Base-by-base conservation (phyloP, 345 rosid species). In the Hypericum perforatum region DNA sequence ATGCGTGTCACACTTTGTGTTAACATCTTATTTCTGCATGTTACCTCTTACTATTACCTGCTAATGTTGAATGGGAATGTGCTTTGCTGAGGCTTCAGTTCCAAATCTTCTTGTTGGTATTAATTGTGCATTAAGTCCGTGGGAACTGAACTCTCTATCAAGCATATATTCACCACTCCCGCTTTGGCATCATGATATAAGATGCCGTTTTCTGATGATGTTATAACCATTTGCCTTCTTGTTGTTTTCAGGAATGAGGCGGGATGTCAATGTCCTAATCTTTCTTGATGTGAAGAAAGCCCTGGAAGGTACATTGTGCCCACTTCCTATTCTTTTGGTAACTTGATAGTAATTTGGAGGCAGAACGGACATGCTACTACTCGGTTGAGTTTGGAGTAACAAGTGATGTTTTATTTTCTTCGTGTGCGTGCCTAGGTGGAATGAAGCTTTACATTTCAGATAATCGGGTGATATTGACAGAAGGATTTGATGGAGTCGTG, bases 371-470 rank as follows among this genome's bases (percentile, higher is more conserved):
- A 22, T 46, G 39, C 12, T 39, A 7, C 39, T 22, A 16, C n/a
- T 47, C 11, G 8, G 0, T 41, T 4, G 32, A 22, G 32, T 22
- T 22, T 22, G 32, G 32, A 22, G 4, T 22, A 22, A 22, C 32
- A 22, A 22, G 4, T 13, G 41, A 37, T 36, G 48, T 50, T 12
- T 53, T 9, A 32, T 53, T 48, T 59, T 38, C 43, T 44, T 0
- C 52, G 16, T 54, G 5, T 22, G 48, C 50, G 3, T 22, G 48
- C 50, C 39, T 69, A 91, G 98, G 81, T 37, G 96, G 96, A 48
- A 81, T 85, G 81, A 77, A 82, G 61, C 66, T 91, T 41, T 91
- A 85, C 72, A 65, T 91, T 45, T 87, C 98, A 6, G 96, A 91
- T 65, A 91, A 91, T 60, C 71, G 63, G 68, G 98, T 91, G 74